Percentiles rank a stretch among this genome's conserved stretches.
These are phyloP conservation scores for Beauveria caledonica DNA, from an alignment of 2,329 filamentous ascomycete genomes.

Conservation along the genomic window DNA sequence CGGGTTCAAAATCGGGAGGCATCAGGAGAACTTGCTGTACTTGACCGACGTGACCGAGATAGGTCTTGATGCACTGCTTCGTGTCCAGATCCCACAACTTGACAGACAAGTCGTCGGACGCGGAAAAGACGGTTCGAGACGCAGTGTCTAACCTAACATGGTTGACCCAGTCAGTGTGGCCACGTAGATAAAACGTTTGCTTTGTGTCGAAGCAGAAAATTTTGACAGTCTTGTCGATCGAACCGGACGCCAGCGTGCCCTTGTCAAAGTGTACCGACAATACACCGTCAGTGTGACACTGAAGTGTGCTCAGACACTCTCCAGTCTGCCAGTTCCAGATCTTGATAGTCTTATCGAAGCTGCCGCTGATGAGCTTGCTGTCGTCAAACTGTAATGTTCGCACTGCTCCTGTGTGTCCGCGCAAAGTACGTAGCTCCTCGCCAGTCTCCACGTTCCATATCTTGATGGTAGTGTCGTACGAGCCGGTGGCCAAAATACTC, in stretches of 20 bases:
- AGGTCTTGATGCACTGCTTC: constrained; percentile 65
- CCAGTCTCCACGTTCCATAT: constrained; percentile 93
- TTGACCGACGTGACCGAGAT: constrained; percentile 86
- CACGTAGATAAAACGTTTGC: constrained; percentile 68
- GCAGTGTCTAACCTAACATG: constrained; percentile 78
- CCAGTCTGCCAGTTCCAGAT: constrained; percentile 97
- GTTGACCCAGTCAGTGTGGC: constrained; percentile 94
- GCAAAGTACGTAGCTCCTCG: constrained; percentile 74
- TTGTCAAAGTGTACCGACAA: constrained; percentile 82
- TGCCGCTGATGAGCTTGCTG: constrained; percentile 81
- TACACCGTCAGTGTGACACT: constrained; percentile 72
- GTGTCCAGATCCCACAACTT: constrained; percentile 91
- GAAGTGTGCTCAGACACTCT: constrained; percentile 72
- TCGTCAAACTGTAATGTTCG: constrained; percentile 90
- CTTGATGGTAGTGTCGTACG: constrained; percentile 90
- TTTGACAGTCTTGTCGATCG: constrained; percentile 81
- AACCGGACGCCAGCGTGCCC: constrained; percentile 78
- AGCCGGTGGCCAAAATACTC: constrained; percentile 84
- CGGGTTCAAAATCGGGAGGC: constrained; percentile 81
- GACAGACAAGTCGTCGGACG: constrained; percentile 86
- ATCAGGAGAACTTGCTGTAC: constrained; percentile 86
- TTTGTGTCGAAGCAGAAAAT: constrained; percentile 88
- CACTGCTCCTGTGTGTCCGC: constrained; percentile 75
- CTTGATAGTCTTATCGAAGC: constrained; percentile 77
- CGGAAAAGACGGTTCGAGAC: constrained; percentile 82